Percentiles rank a stretch among this genome's conserved stretches.
Conservation (phyloP, 306 rosid species). For the Pachyrhizus erosus region DNA sequence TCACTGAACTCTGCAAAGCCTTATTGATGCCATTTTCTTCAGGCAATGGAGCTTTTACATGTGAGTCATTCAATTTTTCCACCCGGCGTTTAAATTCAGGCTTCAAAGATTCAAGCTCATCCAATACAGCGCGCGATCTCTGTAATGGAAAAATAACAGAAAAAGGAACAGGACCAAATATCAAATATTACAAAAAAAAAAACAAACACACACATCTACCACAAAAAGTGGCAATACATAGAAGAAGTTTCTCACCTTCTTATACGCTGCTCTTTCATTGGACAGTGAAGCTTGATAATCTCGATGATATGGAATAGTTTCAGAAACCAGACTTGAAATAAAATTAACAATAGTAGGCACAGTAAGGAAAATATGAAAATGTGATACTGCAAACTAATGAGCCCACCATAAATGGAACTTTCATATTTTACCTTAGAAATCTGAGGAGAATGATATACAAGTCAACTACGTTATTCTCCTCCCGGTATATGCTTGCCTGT, state of each 20-base stretch:
- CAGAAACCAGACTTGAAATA: conserved; percentile 83
- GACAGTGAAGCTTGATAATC: conserved; percentile 69
- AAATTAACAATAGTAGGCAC: not conserved
- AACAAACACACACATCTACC: not conserved
- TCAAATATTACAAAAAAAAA: not conserved
- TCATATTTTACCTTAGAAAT: conserved; percentile 75
- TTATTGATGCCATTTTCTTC: conserved; percentile 47
- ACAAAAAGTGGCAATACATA: conserved; percentile 27
- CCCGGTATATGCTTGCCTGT: conserved; percentile 86
- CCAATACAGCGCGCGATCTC: conserved; percentile 64
- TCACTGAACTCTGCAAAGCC: conserved; percentile 50
- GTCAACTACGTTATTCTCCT: conserved; percentile 86
- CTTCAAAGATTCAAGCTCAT: conserved; percentile 86
- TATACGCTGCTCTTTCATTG: conserved; percentile 61
- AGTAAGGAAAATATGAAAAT: not conserved
- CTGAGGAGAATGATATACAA: conserved; percentile 90
- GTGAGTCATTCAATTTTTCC: conserved; percentile 60
- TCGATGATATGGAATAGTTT: conserved; percentile 89
- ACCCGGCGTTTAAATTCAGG: conserved; percentile 62
- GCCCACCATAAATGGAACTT: not conserved
- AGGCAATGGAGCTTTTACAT: conserved; percentile 48
- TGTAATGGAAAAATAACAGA: conserved; percentile 44
- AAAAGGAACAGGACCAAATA: conserved; percentile 30
- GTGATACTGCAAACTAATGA: not conserved
- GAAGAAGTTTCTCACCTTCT: conserved; percentile 68